These are phyloP conservation scores for Podosphaera fusca DNA, from an alignment of 2,329 filamentous ascomycete genomes.

Conservation along the genomic window DNA sequence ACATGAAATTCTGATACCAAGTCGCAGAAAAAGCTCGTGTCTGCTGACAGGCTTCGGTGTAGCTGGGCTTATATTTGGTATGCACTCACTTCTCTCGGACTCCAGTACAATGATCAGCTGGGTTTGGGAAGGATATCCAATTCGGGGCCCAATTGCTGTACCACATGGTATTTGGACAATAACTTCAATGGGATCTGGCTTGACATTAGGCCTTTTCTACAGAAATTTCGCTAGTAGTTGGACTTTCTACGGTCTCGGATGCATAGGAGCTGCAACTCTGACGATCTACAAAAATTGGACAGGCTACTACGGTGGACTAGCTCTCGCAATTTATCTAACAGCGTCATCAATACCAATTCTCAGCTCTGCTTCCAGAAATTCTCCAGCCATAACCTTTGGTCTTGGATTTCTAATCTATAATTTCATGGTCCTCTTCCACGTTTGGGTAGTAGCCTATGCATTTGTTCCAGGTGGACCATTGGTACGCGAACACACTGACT, in stretches of 20 bases:
- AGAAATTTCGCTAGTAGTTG: conserved; percentile 54
- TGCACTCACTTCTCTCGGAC: conserved; percentile 85
- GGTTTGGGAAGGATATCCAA: conserved; percentile 92
- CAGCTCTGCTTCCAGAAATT: conserved; percentile 50
- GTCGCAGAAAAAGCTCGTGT: conserved; percentile 42
- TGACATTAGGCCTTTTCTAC: conserved; percentile 51
- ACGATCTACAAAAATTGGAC: conserved; percentile 64
- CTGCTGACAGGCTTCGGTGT: conserved; percentile 54
- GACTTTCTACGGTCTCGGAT: conserved; percentile 58
- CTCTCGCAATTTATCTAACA: conserved; percentile 57
- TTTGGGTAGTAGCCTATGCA: conserved; percentile 95
- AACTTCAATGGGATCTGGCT: conserved; percentile 62
- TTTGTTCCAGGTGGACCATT: conserved; percentile 89
- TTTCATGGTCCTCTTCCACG: conserved; percentile 84
- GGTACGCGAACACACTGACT: conserved; percentile 84
- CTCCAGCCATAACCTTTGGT: conserved; percentile 61
- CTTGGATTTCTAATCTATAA: conserved; percentile 82
- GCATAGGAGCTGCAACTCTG: conserved; percentile 53
- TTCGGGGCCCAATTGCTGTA: conserved; percentile 66
- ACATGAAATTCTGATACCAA: conserved; percentile 19
- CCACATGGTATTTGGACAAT: conserved; percentile 82
- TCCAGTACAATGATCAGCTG: conserved; percentile 97
- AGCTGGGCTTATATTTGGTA: conserved; percentile 63
- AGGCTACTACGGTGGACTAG: conserved; percentile 67
- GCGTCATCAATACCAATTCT: conserved; percentile 57